These are phyloP conservation scores for Colletotrichum sp. DNA, from an alignment of 2,329 filamentous ascomycete genomes.

Conservation along the genomic window DNA sequence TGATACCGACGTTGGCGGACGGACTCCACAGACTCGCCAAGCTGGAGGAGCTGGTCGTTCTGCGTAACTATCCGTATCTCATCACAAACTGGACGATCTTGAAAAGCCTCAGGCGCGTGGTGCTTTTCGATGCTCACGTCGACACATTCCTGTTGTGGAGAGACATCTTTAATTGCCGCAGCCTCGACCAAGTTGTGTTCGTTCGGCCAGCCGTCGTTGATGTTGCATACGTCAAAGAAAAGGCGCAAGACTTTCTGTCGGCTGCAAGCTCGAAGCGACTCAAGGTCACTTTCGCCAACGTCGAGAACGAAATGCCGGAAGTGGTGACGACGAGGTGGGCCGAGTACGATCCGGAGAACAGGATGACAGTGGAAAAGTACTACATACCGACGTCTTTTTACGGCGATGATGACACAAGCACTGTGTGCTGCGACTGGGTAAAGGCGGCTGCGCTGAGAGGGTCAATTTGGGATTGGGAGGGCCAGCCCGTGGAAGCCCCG, in stretches of 20 bases:
- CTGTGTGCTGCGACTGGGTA: slow-evolving; percentile 46
- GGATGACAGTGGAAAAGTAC: slow-evolving; percentile 42
- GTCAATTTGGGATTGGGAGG: slow-evolving; percentile 41
- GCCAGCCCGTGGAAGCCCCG: neutral
- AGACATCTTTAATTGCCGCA: slow-evolving; percentile 38
- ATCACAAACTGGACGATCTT: neutral
- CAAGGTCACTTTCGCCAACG: slow-evolving; percentile 20
- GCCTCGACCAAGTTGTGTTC: slow-evolving; percentile 47
- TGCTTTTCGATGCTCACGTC: slow-evolving; percentile 44
- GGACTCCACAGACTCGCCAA: slow-evolving; percentile 47
- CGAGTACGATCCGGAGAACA: slow-evolving; percentile 38
- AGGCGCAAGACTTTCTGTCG: slow-evolving; percentile 37
- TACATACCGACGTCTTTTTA: slow-evolving; percentile 44
- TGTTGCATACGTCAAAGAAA: slow-evolving; percentile 41
- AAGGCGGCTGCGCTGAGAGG: slow-evolving; percentile 43
- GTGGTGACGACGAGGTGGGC: slow-evolving; percentile 34
- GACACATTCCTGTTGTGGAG: slow-evolving; percentile 43
- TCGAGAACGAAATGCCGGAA: slow-evolving; percentile 18
- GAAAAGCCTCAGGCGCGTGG: slow-evolving; percentile 40
- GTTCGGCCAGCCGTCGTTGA: slow-evolving; percentile 39
- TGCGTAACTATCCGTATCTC: slow-evolving; percentile 45
- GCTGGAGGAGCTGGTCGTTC: slow-evolving; percentile 53
- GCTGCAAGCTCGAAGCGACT: slow-evolving; percentile 29
- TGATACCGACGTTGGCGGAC: slow-evolving; percentile 45
- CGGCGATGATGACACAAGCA: slow-evolving; percentile 37